Percentiles rank a stretch among this genome's conserved stretches.
Conservation (phyloP, 495 filamentous ascomycete species). For the Pseudotulostoma volvatum region DNA sequence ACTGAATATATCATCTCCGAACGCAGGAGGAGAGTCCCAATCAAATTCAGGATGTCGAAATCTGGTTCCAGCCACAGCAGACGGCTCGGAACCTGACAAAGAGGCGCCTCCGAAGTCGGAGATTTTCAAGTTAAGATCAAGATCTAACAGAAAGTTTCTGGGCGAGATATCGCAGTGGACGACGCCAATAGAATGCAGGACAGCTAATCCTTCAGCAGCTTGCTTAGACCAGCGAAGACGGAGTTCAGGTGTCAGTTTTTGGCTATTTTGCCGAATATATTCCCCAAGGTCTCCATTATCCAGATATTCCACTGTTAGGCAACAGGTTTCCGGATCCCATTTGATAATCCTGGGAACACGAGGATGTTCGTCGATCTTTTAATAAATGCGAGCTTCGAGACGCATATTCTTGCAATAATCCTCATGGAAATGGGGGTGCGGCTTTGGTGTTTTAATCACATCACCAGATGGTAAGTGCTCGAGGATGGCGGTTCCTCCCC, state of each 20-base stretch:
- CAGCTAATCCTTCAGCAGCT: slow-evolving; percentile 12
- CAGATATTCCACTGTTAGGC: slow-evolving; percentile 2
- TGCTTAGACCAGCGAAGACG: slow-evolving; percentile 9
- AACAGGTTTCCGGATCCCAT: slow-evolving; percentile 1
- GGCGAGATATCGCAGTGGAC: slow-evolving; percentile 18
- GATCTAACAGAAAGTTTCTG: slow-evolving; percentile 19
- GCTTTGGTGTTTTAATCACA: slow-evolving; percentile 1
- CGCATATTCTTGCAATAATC: neutral
- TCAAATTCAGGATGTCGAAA: slow-evolving; percentile 1
- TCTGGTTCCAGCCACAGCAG: neutral
- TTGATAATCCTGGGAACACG: slow-evolving; percentile 1
- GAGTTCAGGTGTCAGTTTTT: neutral
- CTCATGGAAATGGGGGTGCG: neutral
- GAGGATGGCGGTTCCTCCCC: slow-evolving; percentile 1
- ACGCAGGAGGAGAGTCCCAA: neutral
- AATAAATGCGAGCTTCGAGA: slow-evolving; percentile 1
- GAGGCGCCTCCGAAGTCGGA: slow-evolving; percentile 13
- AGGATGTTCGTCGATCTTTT: slow-evolving; percentile 1
- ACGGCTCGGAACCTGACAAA: slow-evolving; percentile 2
- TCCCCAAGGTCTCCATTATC: neutral
- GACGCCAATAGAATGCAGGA: slow-evolving; percentile 11
- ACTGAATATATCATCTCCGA: slow-evolving; percentile 6
- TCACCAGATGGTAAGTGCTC: slow-evolving; percentile 3
- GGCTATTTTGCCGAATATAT: neutral
- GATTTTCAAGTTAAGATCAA: slow-evolving; percentile 16